Conservation (phyloP, 176 grass and related monocot genomes). For the Oryza glumipatula region DNA sequence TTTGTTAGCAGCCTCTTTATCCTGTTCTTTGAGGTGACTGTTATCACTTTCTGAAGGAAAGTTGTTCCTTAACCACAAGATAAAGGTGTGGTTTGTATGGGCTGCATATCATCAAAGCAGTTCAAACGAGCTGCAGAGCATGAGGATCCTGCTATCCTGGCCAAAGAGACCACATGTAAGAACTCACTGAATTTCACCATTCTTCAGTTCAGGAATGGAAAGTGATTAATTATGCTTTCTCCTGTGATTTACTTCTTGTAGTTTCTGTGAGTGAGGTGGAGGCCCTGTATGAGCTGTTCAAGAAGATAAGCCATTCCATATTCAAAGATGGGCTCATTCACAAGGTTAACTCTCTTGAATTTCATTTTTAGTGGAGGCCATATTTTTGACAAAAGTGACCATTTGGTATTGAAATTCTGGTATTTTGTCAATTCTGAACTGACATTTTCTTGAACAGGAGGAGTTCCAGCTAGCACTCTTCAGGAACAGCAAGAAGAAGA, state of each 20-base stretch:
- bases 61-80: not conserved
- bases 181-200: not conserved
- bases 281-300: constrained; percentile 78
- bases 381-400: not conserved
- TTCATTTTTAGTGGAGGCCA: not conserved
- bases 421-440: not conserved
- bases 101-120: constrained; percentile 54
- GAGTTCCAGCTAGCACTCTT: constrained; percentile 85
- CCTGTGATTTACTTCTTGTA: constrained; percentile 21
- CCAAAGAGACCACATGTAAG: constrained; percentile 77
- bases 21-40: constrained; percentile 17
- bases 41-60: constrained; percentile 1
- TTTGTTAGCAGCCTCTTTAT: not conserved
- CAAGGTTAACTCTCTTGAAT: constrained; percentile 50
- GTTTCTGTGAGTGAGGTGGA: constrained; percentile 82
- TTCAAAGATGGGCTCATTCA: constrained; percentile 76
- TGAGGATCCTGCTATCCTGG: constrained; percentile 57
- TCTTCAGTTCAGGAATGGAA: constrained; percentile 1
- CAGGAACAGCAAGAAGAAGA: constrained; percentile 68
- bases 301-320: constrained; percentile 80
- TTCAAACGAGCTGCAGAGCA: constrained; percentile 45
- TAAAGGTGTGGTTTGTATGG: constrained; percentile 49
- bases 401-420: constrained; percentile 8
- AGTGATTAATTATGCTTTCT: not conserved
- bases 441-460: constrained; percentile 52